Evolutionary conservation across 495 filamentous ascomycete species (phyloP).

Genomic region (Talaromyces thailandensis): DNA sequence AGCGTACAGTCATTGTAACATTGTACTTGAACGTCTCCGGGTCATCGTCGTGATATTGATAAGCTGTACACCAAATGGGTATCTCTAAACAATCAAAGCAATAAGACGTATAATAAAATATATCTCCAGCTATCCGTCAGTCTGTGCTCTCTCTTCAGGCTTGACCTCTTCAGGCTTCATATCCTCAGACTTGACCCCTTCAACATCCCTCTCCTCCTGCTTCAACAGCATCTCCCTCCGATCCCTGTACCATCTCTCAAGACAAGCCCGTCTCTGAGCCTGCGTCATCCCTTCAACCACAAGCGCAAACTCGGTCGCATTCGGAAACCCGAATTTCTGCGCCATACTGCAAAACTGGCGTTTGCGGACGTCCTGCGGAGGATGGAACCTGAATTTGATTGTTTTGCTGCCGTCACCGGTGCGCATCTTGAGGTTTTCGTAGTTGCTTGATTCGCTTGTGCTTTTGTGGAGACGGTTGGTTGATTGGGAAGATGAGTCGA

Average conservation of each 20-base stretch:
- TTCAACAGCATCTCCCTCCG: constrained; percentile 33
- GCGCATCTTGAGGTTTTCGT: constrained; percentile 6
- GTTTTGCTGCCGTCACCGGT: constrained; percentile 13
- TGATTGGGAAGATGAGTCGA: constrained; percentile 26
- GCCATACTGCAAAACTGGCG: constrained; percentile 93
- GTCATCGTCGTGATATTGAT: neutral
- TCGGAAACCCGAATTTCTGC: constrained; percentile 62
- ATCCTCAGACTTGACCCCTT: neutral
- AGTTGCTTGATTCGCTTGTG: constrained; percentile 4
- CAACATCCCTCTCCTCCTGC: neutral
- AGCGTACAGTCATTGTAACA: neutral
- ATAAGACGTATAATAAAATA: neutral
- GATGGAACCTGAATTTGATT: constrained; percentile 62
- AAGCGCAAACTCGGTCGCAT: constrained; percentile 79
- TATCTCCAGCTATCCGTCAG: neutral
- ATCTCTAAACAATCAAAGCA: neutral
- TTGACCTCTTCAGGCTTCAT: neutral
- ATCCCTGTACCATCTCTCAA: constrained; percentile 71
- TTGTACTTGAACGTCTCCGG: neutral
- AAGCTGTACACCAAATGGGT: neutral
- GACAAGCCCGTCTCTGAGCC: constrained; percentile 65
- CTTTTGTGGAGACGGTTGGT: neutral
- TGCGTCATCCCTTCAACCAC: constrained; percentile 92
- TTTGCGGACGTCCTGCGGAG: constrained; percentile 62
- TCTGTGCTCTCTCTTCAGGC: neutral